These are phyloP conservation scores for Diaporthe citri DNA, from an alignment of 2,329 filamentous ascomycete genomes.

Conservation along the genomic window DNA sequence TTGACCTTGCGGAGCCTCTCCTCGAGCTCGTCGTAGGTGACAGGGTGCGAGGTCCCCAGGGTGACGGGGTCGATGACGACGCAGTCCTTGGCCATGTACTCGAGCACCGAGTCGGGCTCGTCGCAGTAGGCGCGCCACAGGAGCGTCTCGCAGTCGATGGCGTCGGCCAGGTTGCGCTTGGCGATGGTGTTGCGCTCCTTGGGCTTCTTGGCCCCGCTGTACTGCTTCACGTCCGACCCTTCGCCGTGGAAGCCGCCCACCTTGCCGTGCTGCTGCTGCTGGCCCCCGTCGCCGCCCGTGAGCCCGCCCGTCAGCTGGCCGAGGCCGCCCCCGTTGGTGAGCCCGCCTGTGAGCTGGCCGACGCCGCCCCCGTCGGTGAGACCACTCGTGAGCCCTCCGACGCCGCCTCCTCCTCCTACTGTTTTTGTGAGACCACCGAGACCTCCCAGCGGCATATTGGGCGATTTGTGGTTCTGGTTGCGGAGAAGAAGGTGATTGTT, in stretches of 20 bases:
- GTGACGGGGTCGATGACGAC: slow-evolving; percentile 54
- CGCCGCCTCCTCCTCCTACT: slow-evolving; percentile 1
- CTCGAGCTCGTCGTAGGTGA: slow-evolving; percentile 48
- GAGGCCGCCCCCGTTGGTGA: slow-evolving; percentile 7
- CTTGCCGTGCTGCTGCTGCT: slow-evolving; percentile 23
- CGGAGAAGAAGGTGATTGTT: not conserved
- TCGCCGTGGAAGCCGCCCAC: slow-evolving; percentile 37
- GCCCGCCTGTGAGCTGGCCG: slow-evolving; percentile 1
- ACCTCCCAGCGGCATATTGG: slow-evolving; percentile 18
- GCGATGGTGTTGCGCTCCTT: slow-evolving; percentile 53
- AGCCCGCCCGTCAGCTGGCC: slow-evolving; percentile 18
- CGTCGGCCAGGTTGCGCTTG: slow-evolving; percentile 54
- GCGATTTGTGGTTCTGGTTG: not conserved
- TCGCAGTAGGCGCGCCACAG: slow-evolving; percentile 55
- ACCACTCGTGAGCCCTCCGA: not conserved
- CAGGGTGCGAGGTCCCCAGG: slow-evolving; percentile 44
- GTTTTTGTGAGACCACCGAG: slow-evolving; percentile 25
- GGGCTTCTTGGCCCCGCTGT: slow-evolving; percentile 45
- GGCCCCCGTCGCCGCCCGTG: slow-evolving; percentile 27
- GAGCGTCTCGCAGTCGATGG: slow-evolving; percentile 53
- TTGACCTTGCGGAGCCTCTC: slow-evolving; percentile 47
- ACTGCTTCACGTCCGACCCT: slow-evolving; percentile 40
- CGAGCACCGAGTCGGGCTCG: slow-evolving; percentile 50
- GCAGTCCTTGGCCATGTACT: slow-evolving; percentile 55
- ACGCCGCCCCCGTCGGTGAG: slow-evolving; percentile 13